Conservation (phyloP, 257 asterid genomes). For the Solanum clarkiae region DNA sequence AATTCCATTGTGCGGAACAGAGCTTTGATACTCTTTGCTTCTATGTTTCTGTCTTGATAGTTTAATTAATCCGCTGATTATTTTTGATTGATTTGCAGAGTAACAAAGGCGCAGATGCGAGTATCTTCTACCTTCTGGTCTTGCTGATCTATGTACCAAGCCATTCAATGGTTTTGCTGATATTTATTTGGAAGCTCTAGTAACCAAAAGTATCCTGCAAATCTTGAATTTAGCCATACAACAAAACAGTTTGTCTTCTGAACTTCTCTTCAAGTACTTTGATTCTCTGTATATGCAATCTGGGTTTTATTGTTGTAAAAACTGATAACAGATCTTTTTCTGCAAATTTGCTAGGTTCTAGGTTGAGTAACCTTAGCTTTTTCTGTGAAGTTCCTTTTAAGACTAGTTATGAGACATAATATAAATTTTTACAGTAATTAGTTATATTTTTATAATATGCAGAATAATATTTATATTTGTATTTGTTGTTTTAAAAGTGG, state of each 20-base stretch:
- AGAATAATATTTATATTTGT: too few species aligned
- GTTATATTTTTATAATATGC: too few species aligned
- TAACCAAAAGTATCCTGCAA: not conserved
- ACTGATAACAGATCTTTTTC: not conserved
- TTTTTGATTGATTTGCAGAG: not conserved
- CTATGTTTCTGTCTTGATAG: not conserved
- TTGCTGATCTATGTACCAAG: not conserved
- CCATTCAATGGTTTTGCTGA: not conserved
- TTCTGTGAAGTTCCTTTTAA: not conserved
- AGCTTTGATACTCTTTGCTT: not conserved
- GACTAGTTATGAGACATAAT: too few species aligned
- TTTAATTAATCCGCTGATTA: not conserved
- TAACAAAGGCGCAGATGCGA: not conserved
- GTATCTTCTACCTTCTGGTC: not conserved
- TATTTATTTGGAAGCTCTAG: not conserved
- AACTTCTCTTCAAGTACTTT: not conserved
- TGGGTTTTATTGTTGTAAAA: not conserved
- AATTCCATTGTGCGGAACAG: not conserved
- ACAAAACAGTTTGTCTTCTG: not conserved
- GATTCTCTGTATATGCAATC: not conserved
- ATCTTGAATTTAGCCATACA: not conserved
- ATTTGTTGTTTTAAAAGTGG: too few species aligned
- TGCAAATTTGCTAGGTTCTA: not conserved
- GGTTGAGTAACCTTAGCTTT: not conserved
- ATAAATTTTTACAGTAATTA: too few species aligned